phyloP scores from a whole-genome alignment of 179 eudicot genomes.

The Camellia oleifera region DNA sequence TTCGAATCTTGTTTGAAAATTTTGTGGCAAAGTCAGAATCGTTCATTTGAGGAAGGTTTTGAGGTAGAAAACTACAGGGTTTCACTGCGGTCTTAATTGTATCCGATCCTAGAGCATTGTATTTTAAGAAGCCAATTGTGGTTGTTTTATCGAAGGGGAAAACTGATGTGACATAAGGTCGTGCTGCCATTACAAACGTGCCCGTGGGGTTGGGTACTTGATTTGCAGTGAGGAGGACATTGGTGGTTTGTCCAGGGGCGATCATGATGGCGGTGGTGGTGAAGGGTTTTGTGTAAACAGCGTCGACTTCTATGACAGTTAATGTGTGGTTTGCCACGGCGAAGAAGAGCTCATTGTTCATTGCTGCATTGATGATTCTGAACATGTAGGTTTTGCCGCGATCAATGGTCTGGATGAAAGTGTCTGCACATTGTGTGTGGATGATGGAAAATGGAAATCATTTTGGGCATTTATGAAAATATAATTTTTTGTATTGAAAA shows the following conservation, averaged over 20 bases:
- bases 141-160: slow-evolving; percentile 59
- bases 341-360: slow-evolving; percentile 66
- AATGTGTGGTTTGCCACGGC: slow-evolving; percentile 54
- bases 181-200: slow-evolving; percentile 54
- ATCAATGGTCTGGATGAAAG: slow-evolving; percentile 44
- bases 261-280: slow-evolving; percentile 43
- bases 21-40: slow-evolving; percentile 43
- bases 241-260: slow-evolving; percentile 77
- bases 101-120: slow-evolving; percentile 19
- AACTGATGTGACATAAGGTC: slow-evolving; percentile 44
- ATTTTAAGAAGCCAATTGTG: slow-evolving; percentile 43
- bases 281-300: slow-evolving; percentile 53
- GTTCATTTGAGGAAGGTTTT: slow-evolving; percentile 43
- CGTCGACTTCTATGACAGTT: slow-evolving; percentile 66
- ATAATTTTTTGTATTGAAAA: too few species aligned
- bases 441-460: not conserved
- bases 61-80: slow-evolving; percentile 18
- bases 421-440: slow-evolving; percentile 31
- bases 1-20: slow-evolving; percentile 28
- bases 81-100: not conserved
- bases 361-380: slow-evolving; percentile 63
- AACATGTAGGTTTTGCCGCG: slow-evolving; percentile 60
- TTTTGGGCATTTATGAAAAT: too few species aligned
- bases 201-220: slow-evolving; percentile 32
- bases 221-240: slow-evolving; percentile 41